phyloP scores from a whole-genome alignment of 2,329 filamentous ascomycete genomes.

The Coniochaeta sp. region DNA sequence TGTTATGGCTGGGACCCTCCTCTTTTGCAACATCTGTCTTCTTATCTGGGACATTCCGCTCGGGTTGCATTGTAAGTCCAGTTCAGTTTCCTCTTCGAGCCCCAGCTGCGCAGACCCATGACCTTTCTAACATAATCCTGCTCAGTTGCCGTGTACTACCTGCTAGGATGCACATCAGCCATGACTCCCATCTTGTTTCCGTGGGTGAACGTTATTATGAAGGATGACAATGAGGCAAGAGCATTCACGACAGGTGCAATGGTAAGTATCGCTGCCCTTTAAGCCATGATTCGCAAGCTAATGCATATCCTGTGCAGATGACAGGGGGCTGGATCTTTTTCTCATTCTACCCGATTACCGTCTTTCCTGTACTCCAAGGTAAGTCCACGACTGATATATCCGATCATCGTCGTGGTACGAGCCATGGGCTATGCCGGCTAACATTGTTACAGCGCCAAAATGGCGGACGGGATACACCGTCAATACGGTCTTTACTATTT shows the following conservation, averaged over 20 bases:
- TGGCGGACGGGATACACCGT: slow-evolving; percentile 18
- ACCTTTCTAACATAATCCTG: not conserved
- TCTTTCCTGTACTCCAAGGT: slow-evolving; percentile 14
- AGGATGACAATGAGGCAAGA: slow-evolving; percentile 13
- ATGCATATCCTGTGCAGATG: slow-evolving; percentile 16
- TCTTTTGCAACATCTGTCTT: slow-evolving; percentile 15
- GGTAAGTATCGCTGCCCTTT: slow-evolving; percentile 7
- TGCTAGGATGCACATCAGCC: slow-evolving; percentile 14
- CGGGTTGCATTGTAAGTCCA: slow-evolving; percentile 10
- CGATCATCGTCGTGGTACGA: not conserved
- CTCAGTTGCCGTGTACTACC: slow-evolving; percentile 9
- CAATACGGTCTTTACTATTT: slow-evolving; percentile 16
- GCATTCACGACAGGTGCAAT: slow-evolving; percentile 18
- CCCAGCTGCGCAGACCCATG: not conserved
- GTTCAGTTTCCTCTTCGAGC: not conserved
- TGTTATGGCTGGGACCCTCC: slow-evolving; percentile 13
- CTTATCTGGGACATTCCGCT: slow-evolving; percentile 16
- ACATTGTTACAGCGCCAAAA: not conserved
- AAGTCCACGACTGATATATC: not conserved
- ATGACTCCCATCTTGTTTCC: slow-evolving; percentile 18
- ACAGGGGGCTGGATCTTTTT: slow-evolving; percentile 19
- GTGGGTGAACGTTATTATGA: slow-evolving; percentile 16
- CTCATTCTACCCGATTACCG: slow-evolving; percentile 16
- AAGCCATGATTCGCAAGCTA: not conserved
- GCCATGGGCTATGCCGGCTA: not conserved